Base-by-base conservation (phyloP, 2,329 filamentous ascomycete genomes). In the Colletotrichum australisinense region DNA sequence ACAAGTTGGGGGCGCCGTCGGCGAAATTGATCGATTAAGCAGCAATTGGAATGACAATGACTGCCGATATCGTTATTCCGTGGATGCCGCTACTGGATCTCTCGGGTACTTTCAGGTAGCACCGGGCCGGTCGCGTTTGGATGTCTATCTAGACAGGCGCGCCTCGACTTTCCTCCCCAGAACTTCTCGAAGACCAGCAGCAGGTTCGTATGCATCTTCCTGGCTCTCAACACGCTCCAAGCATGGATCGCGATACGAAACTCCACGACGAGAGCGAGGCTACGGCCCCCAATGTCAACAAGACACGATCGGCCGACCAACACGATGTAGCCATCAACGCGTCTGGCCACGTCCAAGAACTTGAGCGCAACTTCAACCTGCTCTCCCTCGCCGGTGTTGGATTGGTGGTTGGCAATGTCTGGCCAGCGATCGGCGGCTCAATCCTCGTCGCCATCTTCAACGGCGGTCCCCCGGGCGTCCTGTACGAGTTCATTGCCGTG, bases 401-500 rank as follows among this genome's bases (percentile, higher is more conserved):
- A 2, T 80, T 86, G 16, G 80, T 83, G 16, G 81, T 84, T 24
- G 84, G 84, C 7, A 86, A 85, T 55, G 81, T 83, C 28, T 86
- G 85, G 85, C 81, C 83, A 1, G 83, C 84, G 4, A 83, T 86
- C 11, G 85, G 84, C 22, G 84, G 84, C 28, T 83, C 83, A 11
- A 84, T 84, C 65, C 84, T 86, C 16, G 82, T 87, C 56, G 88
- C 88, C 26, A 86, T 91, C 73, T 87, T 84, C 77, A 92, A 92
- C 80, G 91, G 91, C 74, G 91, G 91, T 0, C 88, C 89, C 0
- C 87, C 90, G 0, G 90, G 90, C 16, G 87, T 91, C 0, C 81
- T 92, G 2, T 92, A 91, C 80, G 90, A 92, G 81, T 91, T 92
- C 77, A 78, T 86, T 68, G 78, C 78, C 42, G 84, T 85, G 0